Evolutionary conservation across 495 filamentous ascomycete genomes (phyloP), one percentile per base, ranked within the genome.

Genomic region (Penicillium coprophilum): DNA sequence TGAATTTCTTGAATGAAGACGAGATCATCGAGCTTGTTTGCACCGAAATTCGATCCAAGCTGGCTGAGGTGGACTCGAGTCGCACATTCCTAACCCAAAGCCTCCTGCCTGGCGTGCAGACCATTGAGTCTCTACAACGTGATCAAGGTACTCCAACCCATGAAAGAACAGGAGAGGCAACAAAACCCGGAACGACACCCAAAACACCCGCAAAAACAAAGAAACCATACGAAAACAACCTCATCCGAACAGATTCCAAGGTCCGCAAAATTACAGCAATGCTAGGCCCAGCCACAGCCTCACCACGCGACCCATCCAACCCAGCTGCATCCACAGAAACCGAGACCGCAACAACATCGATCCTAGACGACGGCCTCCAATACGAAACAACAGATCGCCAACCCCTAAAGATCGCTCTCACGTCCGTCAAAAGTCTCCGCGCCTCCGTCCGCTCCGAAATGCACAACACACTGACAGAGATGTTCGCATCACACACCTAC

Each of bases 1-100:
- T 99, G 28, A 96, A 97, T 67, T 97, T 99, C 67, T 80, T 99
- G 4, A 96, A 97, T 59, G 95, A 99, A 67, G 95, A 97, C 61
- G 94, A 97, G 61, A 96, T 97, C 51, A 88, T 96, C 56, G 91
- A 96, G 63, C 83, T 80, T 45, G 86, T 99, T 28, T 96, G 91
- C 73, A 82, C 85, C 56, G 86, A 90, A 48, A 87, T 97, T 47
- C 83, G 89, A 44, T 78, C 83, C 12, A 88, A 89, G 56, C 79
- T 99, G 6, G 86, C 90, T 3, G 86, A 90, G 55, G 92, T 97
- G 20, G 95, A 99, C 74, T 91, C 90, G 12, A 97, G 95, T 68
- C 83, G 95, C 50, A 96, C 91, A 8, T 99, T 97, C 73, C 77
- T 92, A 66, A 96, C 91, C 5, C 95, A 99, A 70, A 96, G 85